Conservation (phyloP, 2,329 filamentous ascomycete species). For the Clarireedia homoeocarpa region DNA sequence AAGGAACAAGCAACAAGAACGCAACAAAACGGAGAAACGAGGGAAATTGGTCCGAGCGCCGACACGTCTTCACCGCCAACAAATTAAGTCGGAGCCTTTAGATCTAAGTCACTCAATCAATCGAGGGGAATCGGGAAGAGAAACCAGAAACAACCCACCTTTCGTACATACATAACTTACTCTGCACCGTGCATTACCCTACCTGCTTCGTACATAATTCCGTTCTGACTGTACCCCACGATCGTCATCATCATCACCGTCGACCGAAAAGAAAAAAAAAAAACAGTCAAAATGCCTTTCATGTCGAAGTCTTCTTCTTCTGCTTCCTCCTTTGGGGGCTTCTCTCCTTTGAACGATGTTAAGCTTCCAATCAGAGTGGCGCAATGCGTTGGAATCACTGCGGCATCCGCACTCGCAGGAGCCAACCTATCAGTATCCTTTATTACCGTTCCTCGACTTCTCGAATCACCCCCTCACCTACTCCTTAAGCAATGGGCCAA, state of each 20-base stretch:
- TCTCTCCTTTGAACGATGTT: background rate
- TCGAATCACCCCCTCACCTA: constrained; percentile 46
- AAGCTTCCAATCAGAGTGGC: constrained; percentile 34
- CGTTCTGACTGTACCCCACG: background rate
- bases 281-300: constrained; percentile 1
- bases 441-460: constrained; percentile 42
- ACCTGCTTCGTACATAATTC: background rate
- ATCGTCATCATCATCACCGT: background rate
- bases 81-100: background rate
- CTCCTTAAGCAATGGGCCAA: constrained; percentile 48
- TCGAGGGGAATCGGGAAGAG: background rate
- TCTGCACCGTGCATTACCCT: too few species aligned
- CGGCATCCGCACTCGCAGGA: constrained; percentile 38
- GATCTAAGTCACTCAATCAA: background rate
- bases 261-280: background rate
- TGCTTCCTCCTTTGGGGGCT: background rate
- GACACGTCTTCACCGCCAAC: background rate
- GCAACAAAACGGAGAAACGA: background rate
- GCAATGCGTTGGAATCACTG: constrained; percentile 43
- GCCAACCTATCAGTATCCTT: constrained; percentile 34
- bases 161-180: background rate
- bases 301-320: constrained; percentile 2
- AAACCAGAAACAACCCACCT: background rate
- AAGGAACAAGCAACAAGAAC: background rate
- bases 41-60: background rate